Evolutionary conservation across 805 yeast species (phyloP).

Genomic region (Starmera caribaea): DNA sequence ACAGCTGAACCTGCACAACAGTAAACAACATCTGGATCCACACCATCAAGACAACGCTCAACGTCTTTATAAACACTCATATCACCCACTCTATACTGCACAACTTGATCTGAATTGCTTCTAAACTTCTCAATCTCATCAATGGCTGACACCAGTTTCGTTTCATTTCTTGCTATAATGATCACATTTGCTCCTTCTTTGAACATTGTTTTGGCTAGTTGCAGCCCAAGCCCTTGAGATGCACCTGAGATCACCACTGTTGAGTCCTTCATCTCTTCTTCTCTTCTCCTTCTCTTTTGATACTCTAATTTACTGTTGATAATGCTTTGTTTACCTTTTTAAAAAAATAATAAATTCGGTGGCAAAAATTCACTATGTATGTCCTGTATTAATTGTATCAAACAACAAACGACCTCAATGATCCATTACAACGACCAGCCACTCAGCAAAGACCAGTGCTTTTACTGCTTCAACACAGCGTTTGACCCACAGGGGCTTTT

Average conservation of each 20-base stretch:
- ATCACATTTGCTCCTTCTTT: conserved; percentile 52
- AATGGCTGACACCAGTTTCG: conserved; percentile 44
- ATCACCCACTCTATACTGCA: conserved; percentile 49
- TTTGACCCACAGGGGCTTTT: conserved; percentile 50
- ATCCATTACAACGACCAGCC: conserved; percentile 17
- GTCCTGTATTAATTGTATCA: too few species aligned
- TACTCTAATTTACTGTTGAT: too few species aligned
- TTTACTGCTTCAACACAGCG: conserved; percentile 72
- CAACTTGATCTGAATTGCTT: conserved; percentile 13
- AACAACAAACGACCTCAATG: conserved; percentile 1
- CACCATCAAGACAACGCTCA: conserved; percentile 30
- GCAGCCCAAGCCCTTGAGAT: conserved; percentile 88
- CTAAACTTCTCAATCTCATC: conserved; percentile 27
- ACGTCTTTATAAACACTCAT: conserved; percentile 46
- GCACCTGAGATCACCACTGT: conserved; percentile 82
- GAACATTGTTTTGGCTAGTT: conserved; percentile 53
- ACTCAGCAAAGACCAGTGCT: conserved; percentile 83
- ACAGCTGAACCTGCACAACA: conserved; percentile 85
- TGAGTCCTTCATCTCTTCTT: conserved; percentile 22
- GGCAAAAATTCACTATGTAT: too few species aligned
- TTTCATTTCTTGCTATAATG: conserved; percentile 67
- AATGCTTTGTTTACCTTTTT: too few species aligned
- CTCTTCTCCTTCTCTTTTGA: too few species aligned
- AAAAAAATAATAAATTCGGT: too few species aligned
- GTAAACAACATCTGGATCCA: conserved; percentile 61